Percentiles rank a stretch among this genome's conserved stretches.
These are phyloP conservation scores for Limonium bicolor DNA, from an alignment of 148 eudicot species.

Conservation along the genomic window DNA sequence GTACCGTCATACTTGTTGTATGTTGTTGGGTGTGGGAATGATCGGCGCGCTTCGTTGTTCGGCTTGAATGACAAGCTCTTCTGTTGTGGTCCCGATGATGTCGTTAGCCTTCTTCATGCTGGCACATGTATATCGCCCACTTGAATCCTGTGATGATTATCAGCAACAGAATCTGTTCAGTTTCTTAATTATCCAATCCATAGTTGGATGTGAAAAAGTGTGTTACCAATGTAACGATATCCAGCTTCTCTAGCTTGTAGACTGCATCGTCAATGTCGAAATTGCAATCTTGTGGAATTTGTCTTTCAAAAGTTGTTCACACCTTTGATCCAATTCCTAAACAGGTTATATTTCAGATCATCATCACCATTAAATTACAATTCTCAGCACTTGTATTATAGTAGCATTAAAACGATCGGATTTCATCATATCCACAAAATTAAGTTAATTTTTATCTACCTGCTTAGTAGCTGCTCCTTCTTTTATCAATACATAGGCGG, in stretches of 20 bases:
- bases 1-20: too few species aligned
- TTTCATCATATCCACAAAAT: too few species aligned
- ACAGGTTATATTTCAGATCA: not conserved
- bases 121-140: conserved; percentile 36
- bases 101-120: conserved; percentile 43
- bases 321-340: conserved; percentile 77
- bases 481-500: conserved; percentile 85
- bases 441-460: conserved; percentile 24
- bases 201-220: too few species aligned
- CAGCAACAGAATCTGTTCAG: too few species aligned
- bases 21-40: too few species aligned
- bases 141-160: conserved; percentile 39
- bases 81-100: conserved; percentile 56
- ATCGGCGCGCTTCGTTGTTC: too few species aligned
- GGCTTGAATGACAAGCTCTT: conserved; percentile 44
- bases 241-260: conserved; percentile 70
- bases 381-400: too few species aligned
- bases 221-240: conserved; percentile 84
- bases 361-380: too few species aligned
- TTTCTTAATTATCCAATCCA: too few species aligned
- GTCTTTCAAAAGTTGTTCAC: conserved; percentile 76
- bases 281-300: conserved; percentile 75
- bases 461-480: conserved; percentile 77
- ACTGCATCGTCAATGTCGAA: conserved; percentile 96
- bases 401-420: too few species aligned